Evolutionary conservation across 2,329 filamentous ascomycete genomes (phyloP), one percentile per base, ranked within the genome.

Genomic region (Penicillium sp.): DNA sequence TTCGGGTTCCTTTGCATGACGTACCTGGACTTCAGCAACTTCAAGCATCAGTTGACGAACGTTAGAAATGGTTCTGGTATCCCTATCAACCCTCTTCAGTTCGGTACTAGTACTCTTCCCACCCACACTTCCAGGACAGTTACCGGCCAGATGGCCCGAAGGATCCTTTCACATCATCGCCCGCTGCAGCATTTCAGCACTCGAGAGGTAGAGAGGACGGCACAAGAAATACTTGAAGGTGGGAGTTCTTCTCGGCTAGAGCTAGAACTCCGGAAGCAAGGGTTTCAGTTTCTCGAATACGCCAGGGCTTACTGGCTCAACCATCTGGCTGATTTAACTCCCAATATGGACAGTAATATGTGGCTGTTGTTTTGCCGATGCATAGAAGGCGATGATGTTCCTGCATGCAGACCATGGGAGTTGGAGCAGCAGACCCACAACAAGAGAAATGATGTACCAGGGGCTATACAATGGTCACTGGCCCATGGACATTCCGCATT

Each of bases 1-100:
- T 13, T 60, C 6, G 56, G 58, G 7, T 14, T 43, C 1, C 46
- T 60, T 31, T 60, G 56, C 13, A 52, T 60, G 55, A 56, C 56
- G 2, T 60, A 60, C 31, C 51, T 60, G 4, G 45, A 60, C 37
- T 57, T 58, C 20, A 44, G 16, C 18, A 16, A 59, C 34, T 60
- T 60, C 42, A 60, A 59, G 51, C 50, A 47, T 6, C 44, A 60
- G 20, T 34, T 60, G 18, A 11, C 45, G 7, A 59, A 50, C 22
- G 0, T 50, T 14, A 9, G 40, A 22, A 11, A 48, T 3, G 40
- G 40, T 14, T 51, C 40, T 4, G 6, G n/a, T 31, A 47, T 29
- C 35, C 48, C 48, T 10, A 38, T 52, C 9, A 5, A 43, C 2
- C 53, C 53, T 16, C 0, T 50, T 34, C 31, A 39, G 22, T 5